These are phyloP conservation scores for Xenosphaeropsis pyriputrescens DNA, from an alignment of 2,329 filamentous ascomycete genomes.

Conservation along the genomic window DNA sequence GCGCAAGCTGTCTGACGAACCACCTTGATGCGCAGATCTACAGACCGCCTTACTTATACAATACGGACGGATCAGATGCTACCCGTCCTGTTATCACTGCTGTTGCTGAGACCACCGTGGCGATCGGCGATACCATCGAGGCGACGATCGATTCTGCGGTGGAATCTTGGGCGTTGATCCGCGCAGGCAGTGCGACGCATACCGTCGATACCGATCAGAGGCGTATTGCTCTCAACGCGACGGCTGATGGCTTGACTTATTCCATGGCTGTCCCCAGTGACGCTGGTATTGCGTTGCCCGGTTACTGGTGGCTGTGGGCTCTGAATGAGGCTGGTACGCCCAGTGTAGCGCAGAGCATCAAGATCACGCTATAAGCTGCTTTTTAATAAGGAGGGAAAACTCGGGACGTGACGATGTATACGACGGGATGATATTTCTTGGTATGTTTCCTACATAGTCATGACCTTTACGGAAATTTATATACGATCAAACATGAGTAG, in stretches of 20 bases:
- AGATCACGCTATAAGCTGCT: conserved; percentile 5
- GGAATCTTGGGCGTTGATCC: conserved; percentile 26
- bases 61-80: conserved; percentile 22
- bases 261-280: conserved; percentile 28
- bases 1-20: conserved; percentile 28
- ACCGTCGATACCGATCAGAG: conserved; percentile 43
- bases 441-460: too few relatives aligned
- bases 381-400: too few relatives aligned
- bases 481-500: too few relatives aligned
- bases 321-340: conserved; percentile 28
- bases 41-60: conserved; percentile 38
- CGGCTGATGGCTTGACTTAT: conserved; percentile 18
- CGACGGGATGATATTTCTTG: too few relatives aligned
- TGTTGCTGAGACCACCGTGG: conserved; percentile 13
- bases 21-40: conserved; percentile 41
- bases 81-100: conserved; percentile 25
- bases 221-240: conserved; percentile 27
- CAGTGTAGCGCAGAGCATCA: conserved; percentile 27
- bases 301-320: conserved; percentile 38
- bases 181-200: conserved; percentile 34
- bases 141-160: conserved; percentile 16
- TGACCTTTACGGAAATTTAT: too few relatives aligned
- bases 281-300: conserved; percentile 32
- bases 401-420: too few relatives aligned
- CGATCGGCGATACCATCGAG: conserved; percentile 19